A percentile compares a stretch with the other conserved stretches of the same genome.
Conservation (phyloP, 2,329 filamentous ascomycete species). For the Drechslerella stenobrocha region DNA sequence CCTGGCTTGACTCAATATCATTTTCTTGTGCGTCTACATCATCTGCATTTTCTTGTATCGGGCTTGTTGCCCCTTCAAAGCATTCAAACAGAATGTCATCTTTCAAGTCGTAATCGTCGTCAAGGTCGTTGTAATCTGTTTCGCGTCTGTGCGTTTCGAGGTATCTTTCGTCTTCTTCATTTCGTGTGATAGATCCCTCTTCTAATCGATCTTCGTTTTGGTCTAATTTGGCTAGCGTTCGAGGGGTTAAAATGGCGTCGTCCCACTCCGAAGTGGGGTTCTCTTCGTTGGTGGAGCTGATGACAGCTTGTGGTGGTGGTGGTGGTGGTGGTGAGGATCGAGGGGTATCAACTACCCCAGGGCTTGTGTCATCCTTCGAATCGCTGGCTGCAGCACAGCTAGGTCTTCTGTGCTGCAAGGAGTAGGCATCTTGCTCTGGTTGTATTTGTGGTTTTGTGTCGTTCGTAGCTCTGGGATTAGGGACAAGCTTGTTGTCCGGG, state of each 20-base stretch:
- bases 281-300: neutral
- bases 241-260: slow-evolving; percentile 16
- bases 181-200: slow-evolving; percentile 2
- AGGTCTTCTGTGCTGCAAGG: neutral
- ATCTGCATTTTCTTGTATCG: slow-evolving; percentile 14
- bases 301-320: neutral
- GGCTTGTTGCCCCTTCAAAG: slow-evolving; percentile 27
- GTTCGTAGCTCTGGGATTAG: no score
- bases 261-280: slow-evolving; percentile 25
- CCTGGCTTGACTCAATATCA: slow-evolving; percentile 25
- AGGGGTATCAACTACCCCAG: neutral
- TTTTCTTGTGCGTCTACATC: slow-evolving; percentile 11
- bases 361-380: no score
- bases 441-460: no score
- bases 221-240: slow-evolving; percentile 15
- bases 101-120: slow-evolving; percentile 42
- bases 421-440: no score
- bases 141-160: slow-evolving; percentile 22
- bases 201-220: slow-evolving; percentile 17
- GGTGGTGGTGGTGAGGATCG: slow-evolving; percentile 8
- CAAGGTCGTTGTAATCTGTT: slow-evolving; percentile 45
- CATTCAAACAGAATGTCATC: slow-evolving; percentile 36
- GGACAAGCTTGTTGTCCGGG: no score
- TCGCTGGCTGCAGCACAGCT: neutral
- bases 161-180: slow-evolving; percentile 36